phyloP scores from a whole-genome alignment of 768 basidiomycete species.

The Strobilomyces confusus region DNA sequence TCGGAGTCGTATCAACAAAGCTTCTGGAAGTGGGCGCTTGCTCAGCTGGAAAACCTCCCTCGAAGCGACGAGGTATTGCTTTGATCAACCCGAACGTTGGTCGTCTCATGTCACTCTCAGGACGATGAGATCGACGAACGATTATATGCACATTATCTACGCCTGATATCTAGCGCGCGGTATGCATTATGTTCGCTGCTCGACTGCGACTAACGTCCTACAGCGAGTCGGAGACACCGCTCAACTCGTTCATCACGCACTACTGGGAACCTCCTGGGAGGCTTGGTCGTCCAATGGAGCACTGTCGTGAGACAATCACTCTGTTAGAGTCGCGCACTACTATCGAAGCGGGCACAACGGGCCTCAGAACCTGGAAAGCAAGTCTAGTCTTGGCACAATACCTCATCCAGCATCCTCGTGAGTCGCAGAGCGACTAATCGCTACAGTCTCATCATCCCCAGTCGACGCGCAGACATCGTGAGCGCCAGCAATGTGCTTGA shows the following conservation, averaged over 20 bases:
- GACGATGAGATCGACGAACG: conserved; percentile 60
- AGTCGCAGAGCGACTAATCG: conserved; percentile 1
- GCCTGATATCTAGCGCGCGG: conserved; percentile 37
- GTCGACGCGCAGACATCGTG: conserved; percentile 5
- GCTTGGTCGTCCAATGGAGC: background rate
- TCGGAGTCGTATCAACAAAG: conserved; percentile 54
- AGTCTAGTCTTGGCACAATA: conserved; percentile 63
- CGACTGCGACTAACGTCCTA: background rate
- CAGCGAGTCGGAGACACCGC: conserved; percentile 25
- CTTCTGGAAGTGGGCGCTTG: conserved; percentile 75
- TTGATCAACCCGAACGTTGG: background rate
- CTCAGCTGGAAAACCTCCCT: conserved; percentile 44
- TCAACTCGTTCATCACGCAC: conserved; percentile 60
- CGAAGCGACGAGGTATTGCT: conserved; percentile 44
- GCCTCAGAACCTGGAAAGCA: conserved; percentile 76
- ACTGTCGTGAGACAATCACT: conserved; percentile 44
- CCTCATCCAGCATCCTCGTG: conserved; percentile 56
- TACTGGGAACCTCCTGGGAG: conserved; percentile 44
- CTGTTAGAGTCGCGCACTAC: conserved; percentile 70
- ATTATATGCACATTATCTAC: conserved; percentile 61
- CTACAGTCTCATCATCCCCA: background rate
- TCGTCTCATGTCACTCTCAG: conserved; percentile 26
- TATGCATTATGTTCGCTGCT: conserved; percentile 4
- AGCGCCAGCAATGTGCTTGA: conserved; percentile 53
- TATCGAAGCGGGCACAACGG: conserved; percentile 75